Evolutionary conservation across 305 asterid species (phyloP).

Genomic region (Petunia hybrid): DNA sequence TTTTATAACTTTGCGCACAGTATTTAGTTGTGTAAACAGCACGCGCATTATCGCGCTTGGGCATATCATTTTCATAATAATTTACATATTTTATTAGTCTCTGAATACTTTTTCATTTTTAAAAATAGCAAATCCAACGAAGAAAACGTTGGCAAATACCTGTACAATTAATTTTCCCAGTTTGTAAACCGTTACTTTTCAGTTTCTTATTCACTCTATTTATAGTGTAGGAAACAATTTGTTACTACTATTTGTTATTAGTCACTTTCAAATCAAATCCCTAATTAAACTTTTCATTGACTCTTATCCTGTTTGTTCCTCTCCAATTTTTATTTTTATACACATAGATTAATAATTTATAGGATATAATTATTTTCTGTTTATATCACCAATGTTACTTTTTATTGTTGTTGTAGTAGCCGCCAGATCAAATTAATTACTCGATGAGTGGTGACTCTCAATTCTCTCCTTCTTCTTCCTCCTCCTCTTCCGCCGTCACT

Average conservation of each 20-base stretch:
- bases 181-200: constrained; percentile 36
- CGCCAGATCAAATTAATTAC: constrained; percentile 32
- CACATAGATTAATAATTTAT: neutral
- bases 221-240: neutral
- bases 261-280: constrained; percentile 26
- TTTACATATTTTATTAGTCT: too few relatives aligned
- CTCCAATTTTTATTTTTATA: neutral
- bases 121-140: constrained; percentile 1
- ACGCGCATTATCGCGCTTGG: too few relatives aligned
- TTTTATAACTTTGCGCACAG: too few relatives aligned
- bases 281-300: constrained; percentile 18
- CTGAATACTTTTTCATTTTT: too few relatives aligned
- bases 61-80: too few relatives aligned
- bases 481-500: constrained; percentile 62
- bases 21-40: too few relatives aligned
- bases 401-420: constrained; percentile 34
- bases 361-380: neutral
- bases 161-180: neutral
- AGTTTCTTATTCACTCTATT: constrained; percentile 28
- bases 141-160: constrained; percentile 16
- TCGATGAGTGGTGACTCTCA: constrained; percentile 66
- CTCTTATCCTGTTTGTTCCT: constrained; percentile 23
- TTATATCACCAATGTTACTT: constrained; percentile 9
- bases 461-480: constrained; percentile 54
- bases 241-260: neutral